A percentile compares a stretch with the other conserved stretches of the same genome.
phyloP scores from a whole-genome alignment of 2,329 filamentous ascomycete species.

The Aspergillus niger region DNA sequence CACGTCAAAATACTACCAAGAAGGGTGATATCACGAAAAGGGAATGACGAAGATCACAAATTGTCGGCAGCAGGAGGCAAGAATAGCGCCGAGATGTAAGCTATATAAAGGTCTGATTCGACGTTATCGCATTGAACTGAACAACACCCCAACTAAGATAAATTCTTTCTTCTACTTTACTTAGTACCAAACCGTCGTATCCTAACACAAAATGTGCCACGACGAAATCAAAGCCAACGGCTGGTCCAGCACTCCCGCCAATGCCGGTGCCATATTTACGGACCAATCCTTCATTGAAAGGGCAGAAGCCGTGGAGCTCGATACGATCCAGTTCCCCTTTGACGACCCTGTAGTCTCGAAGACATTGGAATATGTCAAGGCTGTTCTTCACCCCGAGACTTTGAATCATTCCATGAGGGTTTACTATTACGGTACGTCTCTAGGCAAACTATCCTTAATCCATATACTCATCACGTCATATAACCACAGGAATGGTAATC shows the following conservation, averaged over 20 bases:
- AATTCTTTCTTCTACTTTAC: no score
- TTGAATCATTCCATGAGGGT: slow-evolving; percentile 73
- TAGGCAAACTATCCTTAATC: slow-evolving; percentile 35
- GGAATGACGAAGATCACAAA: neutral
- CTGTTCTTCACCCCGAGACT: slow-evolving; percentile 49
- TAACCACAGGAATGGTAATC: neutral
- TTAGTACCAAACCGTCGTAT: no score
- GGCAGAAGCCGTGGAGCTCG: neutral
- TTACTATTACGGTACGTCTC: slow-evolving; percentile 61
- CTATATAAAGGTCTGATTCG: no score
- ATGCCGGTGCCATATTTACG: neutral
- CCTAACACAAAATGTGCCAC: neutral
- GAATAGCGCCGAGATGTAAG: no score
- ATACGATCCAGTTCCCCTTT: neutral
- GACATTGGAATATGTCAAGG: slow-evolving; percentile 29
- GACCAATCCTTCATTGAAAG: neutral
- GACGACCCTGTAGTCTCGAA: neutral
- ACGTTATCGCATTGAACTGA: no score
- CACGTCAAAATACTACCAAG: neutral
- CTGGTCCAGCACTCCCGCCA: neutral
- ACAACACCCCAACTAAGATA: no score
- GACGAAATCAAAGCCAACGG: neutral
- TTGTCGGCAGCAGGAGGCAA: no score
- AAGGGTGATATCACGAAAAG: neutral
- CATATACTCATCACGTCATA: neutral